Conservation (phyloP, 2,329 filamentous ascomycete genomes). For the Monilinia fructigena region DNA sequence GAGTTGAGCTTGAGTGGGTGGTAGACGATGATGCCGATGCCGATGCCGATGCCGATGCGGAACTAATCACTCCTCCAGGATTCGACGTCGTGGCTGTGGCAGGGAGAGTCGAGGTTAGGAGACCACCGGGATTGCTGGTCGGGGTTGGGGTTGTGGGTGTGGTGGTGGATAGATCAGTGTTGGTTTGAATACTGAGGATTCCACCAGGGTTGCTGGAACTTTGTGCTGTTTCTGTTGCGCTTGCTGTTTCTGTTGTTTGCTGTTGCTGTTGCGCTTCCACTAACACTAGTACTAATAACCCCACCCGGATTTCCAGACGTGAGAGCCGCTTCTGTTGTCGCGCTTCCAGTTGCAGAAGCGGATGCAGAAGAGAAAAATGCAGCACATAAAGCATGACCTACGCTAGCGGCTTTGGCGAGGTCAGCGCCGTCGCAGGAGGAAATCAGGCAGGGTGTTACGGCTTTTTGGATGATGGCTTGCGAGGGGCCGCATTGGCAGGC, state of each 20-base stretch:
- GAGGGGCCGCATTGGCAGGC: conserved; percentile 43
- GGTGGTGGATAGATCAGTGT: neutral
- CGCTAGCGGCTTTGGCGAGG: conserved; percentile 40
- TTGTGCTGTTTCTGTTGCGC: too few relatives aligned
- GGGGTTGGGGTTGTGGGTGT: neutral
- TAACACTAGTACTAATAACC: neutral
- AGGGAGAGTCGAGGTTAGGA: too few relatives aligned
- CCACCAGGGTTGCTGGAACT: neutral
- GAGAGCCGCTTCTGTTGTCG: neutral
- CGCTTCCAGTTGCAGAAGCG: conserved; percentile 3
- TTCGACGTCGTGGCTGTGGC: too few relatives aligned
- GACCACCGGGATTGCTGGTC: neutral
- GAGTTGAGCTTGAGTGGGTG: neutral
- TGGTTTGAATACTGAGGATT: neutral
- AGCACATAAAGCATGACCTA: conserved; percentile 40
- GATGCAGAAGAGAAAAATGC: conserved; percentile 33
- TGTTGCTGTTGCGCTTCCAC: neutral
- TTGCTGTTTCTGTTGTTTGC: too few relatives aligned
- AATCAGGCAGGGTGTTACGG: conserved; percentile 38
- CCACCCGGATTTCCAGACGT: neutral
- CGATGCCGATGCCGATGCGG: neutral
- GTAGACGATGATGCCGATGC: too few relatives aligned
- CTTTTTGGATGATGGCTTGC: conserved; percentile 38
- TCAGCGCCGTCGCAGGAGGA: conserved; percentile 40
- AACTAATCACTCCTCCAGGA: too few relatives aligned